These are phyloP conservation scores for Barbatosphaeria neglecta DNA, from an alignment of 495 filamentous ascomycete species.

Conservation along the genomic window DNA sequence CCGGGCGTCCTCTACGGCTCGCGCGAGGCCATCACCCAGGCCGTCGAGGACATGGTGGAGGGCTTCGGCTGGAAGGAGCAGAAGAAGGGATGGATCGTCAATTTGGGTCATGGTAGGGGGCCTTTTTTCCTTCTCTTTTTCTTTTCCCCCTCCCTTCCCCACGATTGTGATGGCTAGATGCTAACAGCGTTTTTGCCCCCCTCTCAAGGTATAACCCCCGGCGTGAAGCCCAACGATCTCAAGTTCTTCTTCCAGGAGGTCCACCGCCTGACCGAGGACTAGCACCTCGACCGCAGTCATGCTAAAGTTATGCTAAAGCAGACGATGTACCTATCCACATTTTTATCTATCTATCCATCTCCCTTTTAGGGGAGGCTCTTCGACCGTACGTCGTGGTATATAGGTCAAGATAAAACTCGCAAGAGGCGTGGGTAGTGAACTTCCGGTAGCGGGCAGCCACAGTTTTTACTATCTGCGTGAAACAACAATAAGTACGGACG, in stretches of 20 bases:
- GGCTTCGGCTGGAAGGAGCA: constrained; percentile 56
- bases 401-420: not conserved
- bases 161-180: too few species aligned
- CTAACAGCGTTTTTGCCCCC: constrained; percentile 3
- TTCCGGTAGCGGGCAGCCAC: too few species aligned
- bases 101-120: constrained; percentile 77
- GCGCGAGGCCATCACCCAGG: constrained; percentile 61
- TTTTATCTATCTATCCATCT: not conserved
- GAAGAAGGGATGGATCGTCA: constrained; percentile 59
- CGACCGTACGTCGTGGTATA: too few species aligned
- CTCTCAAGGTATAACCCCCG: constrained; percentile 68
- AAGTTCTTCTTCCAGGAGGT: constrained; percentile 91
- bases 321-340: constrained; percentile 7
- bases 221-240: constrained; percentile 83
- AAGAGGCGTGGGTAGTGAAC: not conserved
- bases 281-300: not conserved
- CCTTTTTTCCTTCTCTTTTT: too few species aligned
- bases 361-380: too few species aligned
- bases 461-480: too few species aligned
- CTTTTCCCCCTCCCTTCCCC: too few species aligned
- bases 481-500: not conserved
- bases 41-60: constrained; percentile 70
- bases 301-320: too few species aligned
- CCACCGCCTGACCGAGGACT: constrained; percentile 48
- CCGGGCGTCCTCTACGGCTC: constrained; percentile 87